Base-by-base conservation (phyloP, 2,329 filamentous ascomycete genomes). In the Venturiaceae sp. region DNA sequence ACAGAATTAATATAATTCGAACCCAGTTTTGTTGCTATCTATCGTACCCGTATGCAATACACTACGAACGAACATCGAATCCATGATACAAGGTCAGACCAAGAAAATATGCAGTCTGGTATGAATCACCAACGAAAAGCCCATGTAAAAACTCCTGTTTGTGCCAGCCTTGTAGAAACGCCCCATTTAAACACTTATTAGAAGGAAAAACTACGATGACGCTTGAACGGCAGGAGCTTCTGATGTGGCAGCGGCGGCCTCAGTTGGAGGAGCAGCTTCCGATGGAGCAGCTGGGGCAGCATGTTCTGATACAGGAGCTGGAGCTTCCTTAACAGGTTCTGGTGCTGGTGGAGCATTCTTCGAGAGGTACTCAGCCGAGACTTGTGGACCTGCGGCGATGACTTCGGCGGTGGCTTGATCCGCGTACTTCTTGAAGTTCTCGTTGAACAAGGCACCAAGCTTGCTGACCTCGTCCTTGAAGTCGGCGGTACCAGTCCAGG, bases 361-460 rank as follows among this genome's bases (percentile, higher is more conserved):
- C 13, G 44, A 23, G 4, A 11, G 14, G 44, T 50, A 50, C 7
- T 39, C 28, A 13, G 53, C 21, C 9, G 34, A 32, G 21, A 37
- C 41, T 19, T 56, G 53, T 4, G 75, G 76, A 53, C 74, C 77
- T 46, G 75, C 74, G 61, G 75, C 73, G 61, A 77, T 64, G 36
- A 78, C 76, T 57, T 76, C 74, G 5, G 64, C 47, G 14, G 70
- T 73, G 8, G 91, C 90, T 74, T 95, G 84, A 66, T 85, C 85
- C 68, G 86, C 81, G 79, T 95, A 96, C 82, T 96, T 96, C 80
- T 90, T 85, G 79, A 99, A 99, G 83, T 99, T 99, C 77, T 96
- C 90, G 69, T 86, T 84, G 82, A 99, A 99, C 63, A 97, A 83
- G 63, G 77, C 79, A 67, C 86, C 94, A 36, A 99, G 85, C 82